phyloP scores from a whole-genome alignment of 352 stramenopile genomes.

The Aphanomyces invadans region DNA sequence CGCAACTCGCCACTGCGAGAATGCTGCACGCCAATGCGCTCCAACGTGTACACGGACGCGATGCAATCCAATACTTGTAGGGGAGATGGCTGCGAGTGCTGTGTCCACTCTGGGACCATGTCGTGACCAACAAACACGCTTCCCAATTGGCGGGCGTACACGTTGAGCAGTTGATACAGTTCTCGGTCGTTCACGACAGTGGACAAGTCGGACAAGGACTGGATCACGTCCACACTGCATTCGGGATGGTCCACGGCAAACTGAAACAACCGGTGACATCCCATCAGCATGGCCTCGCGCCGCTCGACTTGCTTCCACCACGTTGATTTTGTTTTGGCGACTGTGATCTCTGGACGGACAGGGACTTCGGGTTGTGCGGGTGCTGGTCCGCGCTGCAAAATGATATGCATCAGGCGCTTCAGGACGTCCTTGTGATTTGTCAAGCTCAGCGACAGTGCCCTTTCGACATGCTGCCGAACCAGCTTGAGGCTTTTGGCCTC shows the following conservation, averaged over 20 bases:
- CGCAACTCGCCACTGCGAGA: constrained; percentile 53
- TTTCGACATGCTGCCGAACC: constrained; percentile 77
- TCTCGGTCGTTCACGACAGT: constrained; percentile 9
- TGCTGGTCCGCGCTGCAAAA: constrained; percentile 6
- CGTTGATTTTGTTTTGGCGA: constrained; percentile 1
- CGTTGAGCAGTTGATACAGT: not conserved
- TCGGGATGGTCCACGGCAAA: not conserved
- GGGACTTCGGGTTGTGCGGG: not conserved
- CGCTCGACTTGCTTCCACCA: constrained; percentile 18
- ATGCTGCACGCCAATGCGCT: constrained; percentile 62
- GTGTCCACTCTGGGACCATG: constrained; percentile 9
- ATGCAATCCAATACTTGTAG: constrained; percentile 47
- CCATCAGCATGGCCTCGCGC: not conserved
- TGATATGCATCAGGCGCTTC: constrained; percentile 74
- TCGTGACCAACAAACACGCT: not conserved
- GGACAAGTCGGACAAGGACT: constrained; percentile 13
- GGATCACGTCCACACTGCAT: constrained; percentile 18
- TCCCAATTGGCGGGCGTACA: constrained; percentile 12
- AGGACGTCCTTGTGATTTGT: constrained; percentile 84
- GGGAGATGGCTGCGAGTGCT: constrained; percentile 4
- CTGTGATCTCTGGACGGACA: not conserved
- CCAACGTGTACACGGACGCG: constrained; percentile 58
- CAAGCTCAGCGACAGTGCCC: constrained; percentile 76
- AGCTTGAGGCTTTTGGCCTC: constrained; percentile 34
- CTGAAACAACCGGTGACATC: constrained; percentile 6